Conservation (phyloP, 805 yeast genomes). For the Yarrowia phangngaensis region DNA sequence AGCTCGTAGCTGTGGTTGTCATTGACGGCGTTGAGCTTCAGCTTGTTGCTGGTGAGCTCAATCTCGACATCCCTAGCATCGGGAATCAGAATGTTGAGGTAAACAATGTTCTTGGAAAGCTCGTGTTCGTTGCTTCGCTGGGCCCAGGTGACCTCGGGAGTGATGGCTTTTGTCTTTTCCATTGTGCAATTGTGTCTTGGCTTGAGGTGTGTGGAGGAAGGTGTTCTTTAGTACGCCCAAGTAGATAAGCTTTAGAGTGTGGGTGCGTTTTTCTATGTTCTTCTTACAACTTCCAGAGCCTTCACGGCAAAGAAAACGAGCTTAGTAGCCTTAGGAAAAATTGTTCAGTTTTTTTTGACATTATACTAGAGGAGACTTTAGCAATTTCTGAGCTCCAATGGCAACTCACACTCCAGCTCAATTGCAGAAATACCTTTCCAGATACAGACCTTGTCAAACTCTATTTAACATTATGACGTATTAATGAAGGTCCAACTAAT, state of each 20-base stretch:
- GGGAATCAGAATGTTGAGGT: conserved; percentile 65
- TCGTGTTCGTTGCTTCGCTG: conserved; percentile 84
- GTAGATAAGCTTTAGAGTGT: conserved; percentile 24
- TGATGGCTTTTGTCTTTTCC: conserved; percentile 19
- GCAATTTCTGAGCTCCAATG: too few relatives aligned
- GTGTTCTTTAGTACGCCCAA: neutral
- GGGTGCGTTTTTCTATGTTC: conserved; percentile 25
- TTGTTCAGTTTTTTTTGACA: too few relatives aligned
- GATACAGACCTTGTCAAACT: neutral
- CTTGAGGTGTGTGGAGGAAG: conserved; percentile 3
- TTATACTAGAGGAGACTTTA: too few relatives aligned
- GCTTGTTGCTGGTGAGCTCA: conserved; percentile 52
- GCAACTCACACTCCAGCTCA: neutral
- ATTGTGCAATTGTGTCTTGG: conserved; percentile 11
- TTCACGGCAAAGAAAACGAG: too few relatives aligned
- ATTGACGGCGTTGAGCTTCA: conserved; percentile 54
- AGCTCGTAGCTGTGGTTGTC: conserved; percentile 51
- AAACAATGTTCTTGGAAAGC: conserved; percentile 67
- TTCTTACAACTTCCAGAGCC: conserved; percentile 23
- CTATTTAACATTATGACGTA: neutral
- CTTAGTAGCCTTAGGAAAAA: too few relatives aligned
- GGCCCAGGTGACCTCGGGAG: conserved; percentile 66
- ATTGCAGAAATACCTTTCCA: neutral
- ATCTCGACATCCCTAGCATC: conserved; percentile 64
- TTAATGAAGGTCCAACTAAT: too few relatives aligned